Evolutionary conservation across 164 flowering plant genomes (phyloP).

Genomic region (Aristolochia contorta): DNA sequence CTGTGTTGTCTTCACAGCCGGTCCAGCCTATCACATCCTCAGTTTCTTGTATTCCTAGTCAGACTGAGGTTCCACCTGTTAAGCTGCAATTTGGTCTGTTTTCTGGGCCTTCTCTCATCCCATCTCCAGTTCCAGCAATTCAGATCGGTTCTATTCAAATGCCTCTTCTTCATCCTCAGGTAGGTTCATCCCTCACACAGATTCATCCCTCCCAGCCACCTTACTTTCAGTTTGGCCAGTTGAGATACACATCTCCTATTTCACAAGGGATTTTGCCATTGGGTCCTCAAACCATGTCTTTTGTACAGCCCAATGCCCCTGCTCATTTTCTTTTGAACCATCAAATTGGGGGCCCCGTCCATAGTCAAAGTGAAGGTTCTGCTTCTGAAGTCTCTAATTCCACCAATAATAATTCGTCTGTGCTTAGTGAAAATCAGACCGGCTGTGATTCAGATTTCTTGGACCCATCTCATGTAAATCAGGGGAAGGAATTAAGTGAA

Average conservation of each 20-base stretch:
- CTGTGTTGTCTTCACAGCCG: constrained; percentile 21
- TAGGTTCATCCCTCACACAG: constrained; percentile 59
- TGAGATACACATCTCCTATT: constrained; percentile 62
- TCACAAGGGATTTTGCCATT: constrained; percentile 72
- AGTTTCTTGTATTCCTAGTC: constrained; percentile 32
- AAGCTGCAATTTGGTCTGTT: constrained; percentile 89
- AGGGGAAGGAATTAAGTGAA: constrained; percentile 11
- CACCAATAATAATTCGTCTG: constrained; percentile 20
- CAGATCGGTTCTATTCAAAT: constrained; percentile 98
- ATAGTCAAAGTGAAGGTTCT: constrained; percentile 30
- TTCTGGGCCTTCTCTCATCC: constrained; percentile 83
- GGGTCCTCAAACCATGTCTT: constrained; percentile 57
- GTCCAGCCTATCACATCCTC: constrained; percentile 27
- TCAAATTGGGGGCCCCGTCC: constrained; percentile 22
- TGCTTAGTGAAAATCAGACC: constrained; percentile 22
- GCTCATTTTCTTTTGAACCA: constrained; percentile 38
- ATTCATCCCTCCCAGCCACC: constrained; percentile 69
- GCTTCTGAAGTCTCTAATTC: constrained; percentile 11
- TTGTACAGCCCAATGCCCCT: constrained; percentile 51
- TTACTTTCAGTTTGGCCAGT: constrained; percentile 91
- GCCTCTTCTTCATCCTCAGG: constrained; percentile 85
- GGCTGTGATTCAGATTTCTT: constrained; percentile 17
- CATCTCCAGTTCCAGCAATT: constrained; percentile 91
- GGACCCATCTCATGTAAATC: constrained; percentile 22
- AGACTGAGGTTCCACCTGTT: constrained; percentile 57